Evolutionary conservation across 805 yeast genomes (phyloP), one percentile per base, ranked within the genome.

Genomic region (Metschnikowia continentalis): DNA sequence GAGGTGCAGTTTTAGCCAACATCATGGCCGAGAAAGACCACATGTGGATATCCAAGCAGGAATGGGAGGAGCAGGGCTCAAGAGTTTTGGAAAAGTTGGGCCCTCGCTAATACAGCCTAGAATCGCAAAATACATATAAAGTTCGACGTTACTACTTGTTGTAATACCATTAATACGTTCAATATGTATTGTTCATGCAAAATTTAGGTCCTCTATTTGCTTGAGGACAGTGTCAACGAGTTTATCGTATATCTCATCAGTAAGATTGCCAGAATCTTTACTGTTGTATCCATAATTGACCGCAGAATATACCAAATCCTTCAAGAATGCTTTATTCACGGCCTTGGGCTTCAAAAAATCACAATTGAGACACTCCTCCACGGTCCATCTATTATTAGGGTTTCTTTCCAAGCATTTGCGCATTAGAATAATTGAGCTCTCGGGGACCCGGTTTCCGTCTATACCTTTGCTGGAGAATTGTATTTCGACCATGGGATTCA

Each of bases 21-120:
- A 92, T 94, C 60, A 94, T 94, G 98, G 96, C 96, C 43, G 97
- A 91, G 68, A 94, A 92, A 70, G 97, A 91, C 59, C 97, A 91
- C 65, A 88, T 94, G 96, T 94, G 99, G 99, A 82, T 94, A 59
- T 77, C 89, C 48, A 91, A 88, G 67, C 90, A 87, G 67, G 99
- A 94, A 72, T 94, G 98, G 98, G 94, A 90, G 68, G 99, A 94
- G 75, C 90, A 87, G 64, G 99, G 99, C 32, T 81, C 96, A 40
- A 79, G 91, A 35, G 81, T 89, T 11, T 80, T 94, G 69, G 78
- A 76, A 55, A 94, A 94, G 71, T 82, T 94, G 62, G 99, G 98
- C 6, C 97, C 97, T 52, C 83, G 98, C 71, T 90, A 74, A 52
- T 40, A 39, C 20, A 40, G 43, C 43, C 30, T 15, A 40, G 43